These are phyloP conservation scores for Plasmodium berghei DNA, from an alignment of 169 alveolate genomes.

Conservation along the genomic window DNA sequence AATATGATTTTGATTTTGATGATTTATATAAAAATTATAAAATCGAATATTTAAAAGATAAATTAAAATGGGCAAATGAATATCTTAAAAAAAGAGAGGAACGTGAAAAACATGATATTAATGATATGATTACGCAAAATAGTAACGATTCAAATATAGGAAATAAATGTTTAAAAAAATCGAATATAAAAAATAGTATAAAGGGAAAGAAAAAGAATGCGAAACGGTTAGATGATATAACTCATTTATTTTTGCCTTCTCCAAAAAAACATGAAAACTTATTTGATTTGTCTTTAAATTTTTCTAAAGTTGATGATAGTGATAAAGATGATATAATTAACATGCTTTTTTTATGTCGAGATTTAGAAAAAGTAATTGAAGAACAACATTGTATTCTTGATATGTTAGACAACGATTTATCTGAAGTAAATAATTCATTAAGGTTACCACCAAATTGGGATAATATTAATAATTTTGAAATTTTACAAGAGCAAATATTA, in stretches of 20 bases:
- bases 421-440: slow-evolving; percentile 85
- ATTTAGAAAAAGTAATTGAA: slow-evolving; percentile 87
- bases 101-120: background rate
- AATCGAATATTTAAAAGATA: slow-evolving; percentile 49
- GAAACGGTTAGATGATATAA: slow-evolving; percentile 48
- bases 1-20: slow-evolving; percentile 29
- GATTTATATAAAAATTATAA: slow-evolving; percentile 41
- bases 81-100: slow-evolving; percentile 24
- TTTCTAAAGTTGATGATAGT: slow-evolving; percentile 16
- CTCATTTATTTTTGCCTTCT: slow-evolving; percentile 39
- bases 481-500: slow-evolving; percentile 38
- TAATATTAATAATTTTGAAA: slow-evolving; percentile 46
- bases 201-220: slow-evolving; percentile 5
- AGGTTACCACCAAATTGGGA: slow-evolving; percentile 83
- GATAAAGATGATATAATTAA: slow-evolving; percentile 85
- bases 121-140: background rate
- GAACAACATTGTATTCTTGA: slow-evolving; percentile 88
- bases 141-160: background rate
- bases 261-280: slow-evolving; percentile 33
- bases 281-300: slow-evolving; percentile 30
- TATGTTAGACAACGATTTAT: slow-evolving; percentile 86
- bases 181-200: background rate
- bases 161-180: background rate
- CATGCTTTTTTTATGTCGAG: slow-evolving; percentile 86
- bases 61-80: slow-evolving; percentile 52